A percentile compares a stretch with the other conserved stretches of the same genome.
These are phyloP conservation scores for Babesia divergens DNA, from an alignment of 169 alveolate genomes.

Conservation along the genomic window DNA sequence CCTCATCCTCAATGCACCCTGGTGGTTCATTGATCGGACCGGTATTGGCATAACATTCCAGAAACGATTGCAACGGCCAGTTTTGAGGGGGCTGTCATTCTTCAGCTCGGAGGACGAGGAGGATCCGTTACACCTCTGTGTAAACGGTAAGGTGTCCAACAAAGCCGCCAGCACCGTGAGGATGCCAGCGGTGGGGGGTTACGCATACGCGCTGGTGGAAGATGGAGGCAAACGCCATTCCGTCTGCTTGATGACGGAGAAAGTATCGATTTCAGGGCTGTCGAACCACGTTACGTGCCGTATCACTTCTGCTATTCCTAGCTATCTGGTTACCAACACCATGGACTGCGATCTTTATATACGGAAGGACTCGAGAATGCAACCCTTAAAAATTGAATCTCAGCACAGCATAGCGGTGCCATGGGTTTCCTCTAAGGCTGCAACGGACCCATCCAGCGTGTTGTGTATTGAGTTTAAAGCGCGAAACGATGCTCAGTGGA, in stretches of 20 bases:
- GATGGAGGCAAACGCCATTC: conserved; percentile 69
- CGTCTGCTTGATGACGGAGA: conserved; percentile 77
- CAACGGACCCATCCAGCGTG: conserved; percentile 14
- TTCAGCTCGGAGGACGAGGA: conserved; percentile 53
- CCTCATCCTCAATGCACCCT: conserved; percentile 73
- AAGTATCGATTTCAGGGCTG: conserved; percentile 70
- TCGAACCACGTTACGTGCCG: conserved; percentile 74
- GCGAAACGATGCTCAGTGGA: conserved; percentile 69
- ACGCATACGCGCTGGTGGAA: conserved; percentile 70
- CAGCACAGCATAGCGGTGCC: conserved; percentile 46
- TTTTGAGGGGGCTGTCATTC: conserved; percentile 70
- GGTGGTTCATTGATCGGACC: conserved; percentile 82
- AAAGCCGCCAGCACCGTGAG: conserved; percentile 21
- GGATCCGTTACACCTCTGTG: conserved; percentile 18
- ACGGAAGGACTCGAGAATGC: conserved; percentile 68
- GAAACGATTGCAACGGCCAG: conserved; percentile 68
- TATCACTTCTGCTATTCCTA: conserved; percentile 80
- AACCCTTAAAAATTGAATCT: conserved; percentile 6
- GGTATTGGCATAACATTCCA: conserved; percentile 78
- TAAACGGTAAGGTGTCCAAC: conserved; percentile 8
- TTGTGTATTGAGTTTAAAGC: conserved; percentile 39
- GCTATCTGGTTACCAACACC: conserved; percentile 74
- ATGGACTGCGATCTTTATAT: conserved; percentile 55
- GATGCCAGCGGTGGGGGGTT: conserved; percentile 81
- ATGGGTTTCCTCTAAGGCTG: conserved; percentile 32